Percentiles rank a stretch among this genome's conserved stretches.
phyloP scores from a whole-genome alignment of 352 stramenopile species.

The Phytopythium sindhum region DNA sequence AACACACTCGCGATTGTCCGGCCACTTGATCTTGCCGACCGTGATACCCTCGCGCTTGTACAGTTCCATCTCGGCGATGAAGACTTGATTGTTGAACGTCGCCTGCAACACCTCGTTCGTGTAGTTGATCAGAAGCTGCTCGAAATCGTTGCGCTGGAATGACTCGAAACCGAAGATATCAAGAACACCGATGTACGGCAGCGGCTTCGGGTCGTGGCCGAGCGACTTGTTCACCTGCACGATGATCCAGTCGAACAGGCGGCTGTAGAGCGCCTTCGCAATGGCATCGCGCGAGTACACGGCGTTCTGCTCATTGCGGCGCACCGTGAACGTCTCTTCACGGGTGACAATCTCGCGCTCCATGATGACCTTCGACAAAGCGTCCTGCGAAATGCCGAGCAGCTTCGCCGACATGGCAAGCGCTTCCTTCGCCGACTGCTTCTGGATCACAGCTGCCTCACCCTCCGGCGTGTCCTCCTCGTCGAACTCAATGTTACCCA shows the following conservation, averaged over 20 bases:
- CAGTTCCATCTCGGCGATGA: constrained; percentile 88
- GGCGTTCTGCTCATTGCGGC: constrained; percentile 76
- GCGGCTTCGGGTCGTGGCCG: constrained; percentile 64
- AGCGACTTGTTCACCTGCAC: constrained; percentile 88
- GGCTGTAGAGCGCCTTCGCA: constrained; percentile 92
- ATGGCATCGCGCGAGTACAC: constrained; percentile 90
- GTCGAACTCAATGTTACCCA: constrained; percentile 96
- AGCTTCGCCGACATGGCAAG: constrained; percentile 52
- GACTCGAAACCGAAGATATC: constrained; percentile 92
- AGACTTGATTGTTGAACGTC: constrained; percentile 89
- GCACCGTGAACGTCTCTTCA: constrained; percentile 80
- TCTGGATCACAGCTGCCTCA: constrained; percentile 73
- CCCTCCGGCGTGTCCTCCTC: constrained; percentile 84
- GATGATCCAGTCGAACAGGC: constrained; percentile 93
- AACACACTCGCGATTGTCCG: constrained; percentile 90
- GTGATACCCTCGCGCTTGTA: constrained; percentile 90
- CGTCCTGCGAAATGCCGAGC: constrained; percentile 59
- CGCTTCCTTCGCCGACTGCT: constrained; percentile 57
- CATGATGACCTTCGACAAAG: constrained; percentile 79
- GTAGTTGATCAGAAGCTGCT: constrained; percentile 91
- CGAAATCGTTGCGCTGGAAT: constrained; percentile 90
- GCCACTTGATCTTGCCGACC: constrained; percentile 88
- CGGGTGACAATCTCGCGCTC: constrained; percentile 84
- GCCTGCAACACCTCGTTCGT: constrained; percentile 87
- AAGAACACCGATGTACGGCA: constrained; percentile 89